Percentiles rank a stretch among this genome's conserved stretches.
Conservation (phyloP, 2,329 filamentous ascomycete species). For the Ascochyta rabiei region DNA sequence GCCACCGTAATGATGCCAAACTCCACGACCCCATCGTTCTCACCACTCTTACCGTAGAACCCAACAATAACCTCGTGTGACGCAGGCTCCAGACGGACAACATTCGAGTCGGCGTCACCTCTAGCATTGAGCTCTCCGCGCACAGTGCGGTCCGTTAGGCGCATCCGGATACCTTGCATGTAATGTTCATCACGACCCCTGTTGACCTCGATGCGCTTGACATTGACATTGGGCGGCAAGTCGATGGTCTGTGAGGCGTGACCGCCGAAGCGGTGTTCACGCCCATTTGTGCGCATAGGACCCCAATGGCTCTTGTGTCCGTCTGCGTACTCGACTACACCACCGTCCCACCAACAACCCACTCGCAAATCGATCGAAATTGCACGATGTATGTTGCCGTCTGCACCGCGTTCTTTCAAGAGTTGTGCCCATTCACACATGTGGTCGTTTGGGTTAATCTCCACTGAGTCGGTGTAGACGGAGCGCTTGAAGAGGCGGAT, state of each 20-base stretch:
- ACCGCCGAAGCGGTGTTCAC: constrained; percentile 43
- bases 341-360: constrained; percentile 54
- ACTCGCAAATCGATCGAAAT: constrained; percentile 54
- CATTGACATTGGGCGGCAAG: constrained; percentile 35
- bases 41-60: constrained; percentile 52
- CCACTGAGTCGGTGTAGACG: constrained; percentile 20
- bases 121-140: constrained; percentile 39
- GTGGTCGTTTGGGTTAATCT: not conserved
- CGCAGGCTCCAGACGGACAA: constrained; percentile 39
- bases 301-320: constrained; percentile 54
- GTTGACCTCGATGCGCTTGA: constrained; percentile 43
- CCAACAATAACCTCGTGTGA: constrained; percentile 53
- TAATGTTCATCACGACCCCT: not conserved
- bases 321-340: constrained; percentile 54
- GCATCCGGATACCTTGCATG: constrained; percentile 40
- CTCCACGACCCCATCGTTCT: constrained; percentile 36
- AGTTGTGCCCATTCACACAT: constrained; percentile 30
- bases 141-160: constrained; percentile 36
- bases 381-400: constrained; percentile 48
- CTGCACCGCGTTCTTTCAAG: constrained; percentile 22
- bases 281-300: constrained; percentile 24
- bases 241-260: constrained; percentile 36
- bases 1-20: constrained; percentile 59
- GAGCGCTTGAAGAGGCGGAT: constrained; percentile 51
- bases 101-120: constrained; percentile 9